phyloP scores from a whole-genome alignment of 805 yeast species.

The Groenewaldozyma salmanticensis region DNA sequence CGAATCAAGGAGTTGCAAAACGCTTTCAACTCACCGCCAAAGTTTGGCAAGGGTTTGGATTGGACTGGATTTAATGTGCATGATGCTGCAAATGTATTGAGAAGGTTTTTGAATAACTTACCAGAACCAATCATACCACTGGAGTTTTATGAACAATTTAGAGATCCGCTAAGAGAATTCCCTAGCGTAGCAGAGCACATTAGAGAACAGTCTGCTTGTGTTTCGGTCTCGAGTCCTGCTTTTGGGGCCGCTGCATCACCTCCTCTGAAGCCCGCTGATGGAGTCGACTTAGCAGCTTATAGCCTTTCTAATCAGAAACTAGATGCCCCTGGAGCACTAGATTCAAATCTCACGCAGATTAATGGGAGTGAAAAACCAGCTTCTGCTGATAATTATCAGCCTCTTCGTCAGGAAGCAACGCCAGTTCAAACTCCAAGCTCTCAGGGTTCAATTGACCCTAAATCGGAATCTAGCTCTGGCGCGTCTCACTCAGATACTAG shows the following conservation, averaged over 20 bases:
- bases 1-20: conserved; percentile 79
- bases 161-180: conserved; percentile 58
- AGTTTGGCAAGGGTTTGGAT: conserved; percentile 73
- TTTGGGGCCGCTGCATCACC: neutral
- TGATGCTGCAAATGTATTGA: conserved; percentile 86
- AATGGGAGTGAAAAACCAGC: neutral
- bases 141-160: conserved; percentile 61
- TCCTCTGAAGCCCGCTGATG: neutral
- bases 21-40: conserved; percentile 78
- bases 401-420: neutral
- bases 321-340: too few relatives aligned
- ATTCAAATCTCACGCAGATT: neutral
- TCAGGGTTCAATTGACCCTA: neutral
- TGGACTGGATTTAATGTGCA: conserved; percentile 96
- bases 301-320: neutral
- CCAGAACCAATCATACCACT: conserved; percentile 91
- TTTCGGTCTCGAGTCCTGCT: neutral
- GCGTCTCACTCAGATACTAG: neutral
- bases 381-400: neutral
- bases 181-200: conserved; percentile 59
- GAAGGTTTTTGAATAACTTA: conserved; percentile 76
- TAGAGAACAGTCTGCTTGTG: conserved; percentile 9
- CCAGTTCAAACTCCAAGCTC: neutral
- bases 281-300: neutral
- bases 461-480: neutral